Evolutionary conservation across 2,329 filamentous ascomycete species (phyloP).

Genomic region (Pseudogymnoascus verrucosus): DNA sequence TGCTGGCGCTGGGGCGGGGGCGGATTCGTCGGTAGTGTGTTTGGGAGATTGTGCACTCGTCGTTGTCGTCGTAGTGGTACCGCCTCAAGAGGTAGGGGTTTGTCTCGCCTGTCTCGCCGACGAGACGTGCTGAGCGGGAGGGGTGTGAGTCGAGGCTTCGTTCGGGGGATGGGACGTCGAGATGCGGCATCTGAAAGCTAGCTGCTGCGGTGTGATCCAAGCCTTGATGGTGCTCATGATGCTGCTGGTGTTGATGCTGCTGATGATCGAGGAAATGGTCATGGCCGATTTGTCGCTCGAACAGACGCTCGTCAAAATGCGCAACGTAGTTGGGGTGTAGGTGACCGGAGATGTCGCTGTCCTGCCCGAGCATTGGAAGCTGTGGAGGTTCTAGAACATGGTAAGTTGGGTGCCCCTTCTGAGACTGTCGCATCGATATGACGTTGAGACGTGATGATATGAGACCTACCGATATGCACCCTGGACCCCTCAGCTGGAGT

Average conservation of each 20-base stretch:
- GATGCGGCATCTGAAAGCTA: constrained; percentile 20
- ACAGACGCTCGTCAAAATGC: neutral
- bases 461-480: neutral
- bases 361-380: neutral
- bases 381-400: neutral
- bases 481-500: neutral
- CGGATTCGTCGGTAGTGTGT: constrained; percentile 26
- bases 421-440: neutral
- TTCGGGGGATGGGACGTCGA: constrained; percentile 15
- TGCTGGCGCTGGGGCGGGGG: constrained; percentile 10
- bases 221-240: constrained; percentile 19
- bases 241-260: constrained; percentile 20
- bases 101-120: constrained; percentile 28
- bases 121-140: constrained; percentile 23
- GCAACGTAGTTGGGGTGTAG: neutral
- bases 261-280: constrained; percentile 16
- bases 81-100: constrained; percentile 26
- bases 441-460: neutral
- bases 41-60: constrained; percentile 27
- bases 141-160: constrained; percentile 23
- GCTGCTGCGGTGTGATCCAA: constrained; percentile 8
- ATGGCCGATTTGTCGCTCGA: constrained; percentile 21
- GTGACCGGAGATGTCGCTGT: neutral
- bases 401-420: neutral
- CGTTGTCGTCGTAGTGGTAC: constrained; percentile 25